phyloP scores from a whole-genome alignment of 306 rosid genomes.

The Lathyrus oleraceus region DNA sequence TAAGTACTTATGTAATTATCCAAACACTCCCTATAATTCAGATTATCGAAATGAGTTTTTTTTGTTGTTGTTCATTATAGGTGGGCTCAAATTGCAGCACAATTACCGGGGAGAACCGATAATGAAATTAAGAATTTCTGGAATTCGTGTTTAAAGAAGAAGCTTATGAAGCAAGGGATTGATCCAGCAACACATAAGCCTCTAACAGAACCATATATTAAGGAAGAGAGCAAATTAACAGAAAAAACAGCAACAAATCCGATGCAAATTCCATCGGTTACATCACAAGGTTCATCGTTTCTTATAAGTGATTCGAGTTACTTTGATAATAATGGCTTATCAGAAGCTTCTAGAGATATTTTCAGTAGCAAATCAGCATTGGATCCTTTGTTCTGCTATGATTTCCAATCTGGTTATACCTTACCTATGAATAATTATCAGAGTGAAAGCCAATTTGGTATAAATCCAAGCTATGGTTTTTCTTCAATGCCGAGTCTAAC shows the following conservation, averaged over 20 bases:
- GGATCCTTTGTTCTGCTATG: slow-evolving; percentile 62
- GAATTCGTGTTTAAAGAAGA: slow-evolving; percentile 95
- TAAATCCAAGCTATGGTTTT: slow-evolving; percentile 54
- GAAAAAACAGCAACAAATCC: slow-evolving; percentile 34
- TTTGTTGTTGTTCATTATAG: slow-evolving; percentile 37
- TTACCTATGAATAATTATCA: slow-evolving; percentile 39
- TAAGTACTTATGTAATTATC: too few relatives aligned
- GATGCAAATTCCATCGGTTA: slow-evolving; percentile 35
- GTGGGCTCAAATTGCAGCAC: slow-evolving; percentile 98
- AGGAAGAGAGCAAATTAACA: slow-evolving; percentile 45
- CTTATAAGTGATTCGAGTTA: slow-evolving; percentile 49
- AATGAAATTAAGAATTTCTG: slow-evolving; percentile 94
- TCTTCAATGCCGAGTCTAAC: slow-evolving; percentile 76
- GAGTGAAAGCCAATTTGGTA: slow-evolving; percentile 37
- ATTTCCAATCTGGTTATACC: slow-evolving; percentile 51
- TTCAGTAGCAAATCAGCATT: slow-evolving; percentile 43
- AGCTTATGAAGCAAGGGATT: slow-evolving; percentile 89
- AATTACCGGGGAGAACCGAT: slow-evolving; percentile 94
- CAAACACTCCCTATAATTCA: too few relatives aligned
- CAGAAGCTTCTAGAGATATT: slow-evolving; percentile 54
- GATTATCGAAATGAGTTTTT: background rate
- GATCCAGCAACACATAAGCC: slow-evolving; percentile 93
- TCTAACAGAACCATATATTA: slow-evolving; percentile 39
- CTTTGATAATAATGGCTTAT: slow-evolving; percentile 41
- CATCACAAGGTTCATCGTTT: slow-evolving; percentile 59